Evolutionary conservation across 176 grass and related monocot species (phyloP), one percentile per base, ranked within the genome.

Genomic region (Oryza longistaminata): DNA sequence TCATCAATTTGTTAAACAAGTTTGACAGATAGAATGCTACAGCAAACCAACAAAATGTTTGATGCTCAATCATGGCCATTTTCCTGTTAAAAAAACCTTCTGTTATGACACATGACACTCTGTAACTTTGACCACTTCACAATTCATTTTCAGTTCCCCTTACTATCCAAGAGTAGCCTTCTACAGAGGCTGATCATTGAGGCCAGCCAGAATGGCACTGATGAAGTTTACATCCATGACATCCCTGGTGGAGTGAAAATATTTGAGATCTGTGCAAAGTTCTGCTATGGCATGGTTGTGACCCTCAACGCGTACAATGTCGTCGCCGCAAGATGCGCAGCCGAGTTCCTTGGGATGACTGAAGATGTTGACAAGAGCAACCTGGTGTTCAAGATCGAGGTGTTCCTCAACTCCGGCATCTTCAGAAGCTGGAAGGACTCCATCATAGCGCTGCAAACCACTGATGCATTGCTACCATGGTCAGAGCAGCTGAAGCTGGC

Each of bases 201-300:
- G 83, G 91, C 84, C 6, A 86, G 88, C 61, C 88, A 93, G 71
- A 80, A 85, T 11, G 84, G 83, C 55, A 90, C 39, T 48, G 85
- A 91, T 64, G 88, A 94, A 73, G 76, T 99, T 12, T 86, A 71
- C 74, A 48, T 96, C 33, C 70, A 88, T 50, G 87, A 90, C 83
- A 82, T 99, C 21, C 96, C 96, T 21, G 96, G 96, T 15, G 93
- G 96, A 33, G 65, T 82, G 26, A 87, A 83, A 70, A 67, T 91
- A 2, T 99, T 99, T 34, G 91, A 99, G 45, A 82, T 96, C 2
- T 94, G 93, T 16, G 88, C 94, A 9, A 99, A 99, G 76, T 99
- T 96, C 79, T 99, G 96, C 85, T 99, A 99, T 15, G 93, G 96
- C 70, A n/a, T 96, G 83, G 89, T 87, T 29, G 93, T 96, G 4